Evolutionary conservation across 2,329 filamentous ascomycete genomes (phyloP).

Genomic region (Elsinoe fawcettii): DNA sequence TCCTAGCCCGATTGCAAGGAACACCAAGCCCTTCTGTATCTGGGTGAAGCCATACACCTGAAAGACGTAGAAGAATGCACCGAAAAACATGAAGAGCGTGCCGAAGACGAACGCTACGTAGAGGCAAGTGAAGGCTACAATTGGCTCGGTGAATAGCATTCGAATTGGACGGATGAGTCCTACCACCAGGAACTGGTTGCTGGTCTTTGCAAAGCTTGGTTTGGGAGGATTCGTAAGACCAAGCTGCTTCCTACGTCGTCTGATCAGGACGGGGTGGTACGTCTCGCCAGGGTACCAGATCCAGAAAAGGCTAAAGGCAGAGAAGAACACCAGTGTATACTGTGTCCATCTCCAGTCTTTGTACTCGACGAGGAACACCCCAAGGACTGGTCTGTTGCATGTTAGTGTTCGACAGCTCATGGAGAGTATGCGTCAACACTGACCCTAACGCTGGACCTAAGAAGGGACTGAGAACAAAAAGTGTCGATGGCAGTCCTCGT

Average conservation of each 20-base stretch:
- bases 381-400: conserved; percentile 30
- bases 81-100: conserved; percentile 28
- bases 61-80: conserved; percentile 27
- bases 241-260: conserved; percentile 29
- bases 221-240: conserved; percentile 22
- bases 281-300: conserved; percentile 47
- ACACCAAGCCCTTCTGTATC: conserved; percentile 21
- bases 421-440: conserved; percentile 11
- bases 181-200: conserved; percentile 27
- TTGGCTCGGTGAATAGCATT: conserved; percentile 32
- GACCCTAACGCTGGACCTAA: conserved; percentile 33
- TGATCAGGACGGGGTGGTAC: conserved; percentile 45
- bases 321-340: conserved; percentile 35
- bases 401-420: too few species aligned
- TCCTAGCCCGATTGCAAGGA: conserved; percentile 23
- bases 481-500: conserved; percentile 29
- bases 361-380: conserved; percentile 37
- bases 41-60: conserved; percentile 21
- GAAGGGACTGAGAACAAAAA: conserved; percentile 37
- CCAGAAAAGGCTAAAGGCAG: conserved; percentile 28
- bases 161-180: conserved; percentile 28
- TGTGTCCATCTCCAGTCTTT: conserved; percentile 38
- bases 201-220: conserved; percentile 23
- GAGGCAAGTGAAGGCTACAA: conserved; percentile 27
- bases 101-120: conserved; percentile 28